A percentile compares a stretch with the other conserved stretches of the same genome.
These are phyloP conservation scores for Nemophila menziesii DNA, from an alignment of 257 asterid species.

Conservation along the genomic window DNA sequence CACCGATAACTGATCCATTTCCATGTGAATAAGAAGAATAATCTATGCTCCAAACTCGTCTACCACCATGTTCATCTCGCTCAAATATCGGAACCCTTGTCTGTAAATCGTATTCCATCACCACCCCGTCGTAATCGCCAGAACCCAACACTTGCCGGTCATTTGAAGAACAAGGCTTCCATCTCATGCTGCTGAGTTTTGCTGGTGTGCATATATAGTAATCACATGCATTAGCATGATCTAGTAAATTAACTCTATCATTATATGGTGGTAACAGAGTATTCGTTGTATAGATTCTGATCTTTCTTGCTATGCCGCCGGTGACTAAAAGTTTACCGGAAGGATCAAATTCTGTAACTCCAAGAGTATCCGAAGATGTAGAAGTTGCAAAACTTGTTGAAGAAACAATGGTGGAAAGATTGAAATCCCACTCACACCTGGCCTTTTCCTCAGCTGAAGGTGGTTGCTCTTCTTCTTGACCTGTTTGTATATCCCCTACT, in stretches of 20 bases:
- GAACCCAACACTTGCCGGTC: constrained; percentile 57
- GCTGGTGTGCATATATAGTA: constrained; percentile 77
- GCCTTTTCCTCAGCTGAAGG: constrained; percentile 24
- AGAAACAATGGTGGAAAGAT: constrained; percentile 49
- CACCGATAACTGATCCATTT: constrained; percentile 51
- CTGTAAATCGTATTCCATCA: constrained; percentile 76
- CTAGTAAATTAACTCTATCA: constrained; percentile 8
- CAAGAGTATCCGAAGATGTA: constrained; percentile 53
- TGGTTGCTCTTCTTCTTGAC: neutral
- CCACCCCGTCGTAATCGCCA: constrained; percentile 82
- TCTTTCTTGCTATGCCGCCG: constrained; percentile 79
- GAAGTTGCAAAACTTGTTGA: constrained; percentile 16
- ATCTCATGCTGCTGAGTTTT: constrained; percentile 62
- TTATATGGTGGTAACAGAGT: constrained; percentile 10
- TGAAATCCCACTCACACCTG: constrained; percentile 68
- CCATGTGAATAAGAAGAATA: constrained; percentile 30
- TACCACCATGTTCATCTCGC: constrained; percentile 90
- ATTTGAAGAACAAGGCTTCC: constrained; percentile 86
- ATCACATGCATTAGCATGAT: constrained; percentile 53
- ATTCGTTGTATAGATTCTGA: constrained; percentile 38
- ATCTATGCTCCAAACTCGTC: constrained; percentile 85
- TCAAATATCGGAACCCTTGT: constrained; percentile 61
- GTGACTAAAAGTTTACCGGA: constrained; percentile 41
- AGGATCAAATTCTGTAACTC: constrained; percentile 65
- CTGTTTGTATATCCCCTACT: neutral